Conservation (phyloP, 805 yeast species). For the Zygosaccharomyces bailii region DNA sequence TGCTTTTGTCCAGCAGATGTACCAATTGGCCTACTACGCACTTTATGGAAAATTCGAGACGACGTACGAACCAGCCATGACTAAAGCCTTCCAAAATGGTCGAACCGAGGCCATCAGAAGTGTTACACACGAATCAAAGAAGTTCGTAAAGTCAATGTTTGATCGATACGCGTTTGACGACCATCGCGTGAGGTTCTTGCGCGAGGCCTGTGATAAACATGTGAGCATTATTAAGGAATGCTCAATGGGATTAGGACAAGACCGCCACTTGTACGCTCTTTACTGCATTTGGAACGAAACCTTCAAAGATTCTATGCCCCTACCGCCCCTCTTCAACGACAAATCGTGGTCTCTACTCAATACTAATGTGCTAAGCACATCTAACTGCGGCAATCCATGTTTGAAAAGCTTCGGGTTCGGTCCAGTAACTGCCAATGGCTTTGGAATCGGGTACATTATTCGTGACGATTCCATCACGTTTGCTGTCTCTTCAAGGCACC, state of each 20-base stretch:
- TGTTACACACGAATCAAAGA: constrained; percentile 74
- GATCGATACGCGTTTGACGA: constrained; percentile 58
- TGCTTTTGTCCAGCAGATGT: constrained; percentile 90
- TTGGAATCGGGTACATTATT: constrained; percentile 88
- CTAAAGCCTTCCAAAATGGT: constrained; percentile 81
- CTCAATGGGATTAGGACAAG: constrained; percentile 82
- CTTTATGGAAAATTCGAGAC: constrained; percentile 90
- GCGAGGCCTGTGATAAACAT: constrained; percentile 70
- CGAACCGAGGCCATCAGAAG: constrained; percentile 90
- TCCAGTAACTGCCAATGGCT: constrained; percentile 85
- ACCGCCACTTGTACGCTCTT: constrained; percentile 82
- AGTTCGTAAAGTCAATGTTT: constrained; percentile 80
- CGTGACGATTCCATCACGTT: constrained; percentile 74
- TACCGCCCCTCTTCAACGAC: constrained; percentile 80
- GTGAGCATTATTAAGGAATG: constrained; percentile 63
- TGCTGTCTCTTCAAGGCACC: constrained; percentile 80
- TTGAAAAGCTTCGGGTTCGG: constrained; percentile 86
- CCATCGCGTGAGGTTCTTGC: constrained; percentile 53
- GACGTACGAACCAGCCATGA: constrained; percentile 96
- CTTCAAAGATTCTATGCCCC: constrained; percentile 31
- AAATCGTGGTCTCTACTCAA: constrained; percentile 84
- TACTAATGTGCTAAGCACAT: constrained; percentile 74
- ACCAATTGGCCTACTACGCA: constrained; percentile 90
- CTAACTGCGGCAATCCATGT: constrained; percentile 92
- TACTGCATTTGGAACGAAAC: constrained; percentile 75